Evolutionary conservation across 768 basidiomycete genomes (phyloP), one percentile per base, ranked within the genome.

Genomic region (Leccinum truebloodii): DNA sequence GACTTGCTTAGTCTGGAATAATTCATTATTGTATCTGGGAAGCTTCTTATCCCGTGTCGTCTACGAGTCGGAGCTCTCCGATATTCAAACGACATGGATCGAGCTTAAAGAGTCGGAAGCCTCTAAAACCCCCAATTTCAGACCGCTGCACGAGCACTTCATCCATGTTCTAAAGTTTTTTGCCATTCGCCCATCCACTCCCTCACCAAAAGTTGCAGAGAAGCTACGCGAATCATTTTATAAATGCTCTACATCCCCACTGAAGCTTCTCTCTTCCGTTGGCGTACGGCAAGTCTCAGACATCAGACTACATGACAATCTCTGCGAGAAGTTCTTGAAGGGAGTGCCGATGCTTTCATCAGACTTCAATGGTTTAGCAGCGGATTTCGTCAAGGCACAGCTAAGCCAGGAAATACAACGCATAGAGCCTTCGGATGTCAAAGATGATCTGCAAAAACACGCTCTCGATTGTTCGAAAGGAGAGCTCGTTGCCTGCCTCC

Each of bases 331-430:
- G 52, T 53, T 53, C 34, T 22, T 98, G 63, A 89, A 88, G 63
- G 75, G 83, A 41, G 76, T 95, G 16, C 88, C 95, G 0, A 80
- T 90, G 28, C 69, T 97, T 8, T 86, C 92, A 0, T 77, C 82
- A 0, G 77, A 82, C 3, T 71, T 92, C 28, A 0, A 28, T 93
- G 61, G 0, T 1, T 81, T 79, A 14, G 87, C 87, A 1, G 70
- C 77, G 14, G 12, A 78, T 94, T n/a, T 80, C 81, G 20, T 76
- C 80, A 2, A 55, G 1, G 30, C 44, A 1, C 26, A 58, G 10
- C 62, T n/a, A n/a, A n/a, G n/a, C n/a, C 56, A 60, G 18, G 39
- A 53, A 22, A 58, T 65, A 52, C 16, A 6, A 2, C 2, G 4
- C 2, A 35, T 54, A 28, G 37, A 37, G 0, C 13, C 10, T 14